Evolutionary conservation across 2,329 filamentous ascomycete species (phyloP).

Genomic region (Exophiala sp.): DNA sequence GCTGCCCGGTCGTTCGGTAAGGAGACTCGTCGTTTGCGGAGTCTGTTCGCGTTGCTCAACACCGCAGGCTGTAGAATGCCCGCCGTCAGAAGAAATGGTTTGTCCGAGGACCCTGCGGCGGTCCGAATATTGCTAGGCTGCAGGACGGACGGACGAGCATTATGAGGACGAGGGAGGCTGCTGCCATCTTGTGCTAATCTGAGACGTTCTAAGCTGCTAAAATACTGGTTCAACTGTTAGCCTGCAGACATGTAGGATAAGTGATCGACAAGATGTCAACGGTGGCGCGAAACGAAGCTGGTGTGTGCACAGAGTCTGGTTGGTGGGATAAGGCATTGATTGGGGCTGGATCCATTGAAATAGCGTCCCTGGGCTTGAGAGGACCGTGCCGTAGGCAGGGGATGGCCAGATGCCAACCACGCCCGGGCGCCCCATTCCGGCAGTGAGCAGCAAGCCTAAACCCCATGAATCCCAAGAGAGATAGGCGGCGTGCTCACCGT

Average conservation of each 20-base stretch:
- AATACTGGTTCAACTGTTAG: conserved; percentile 32
- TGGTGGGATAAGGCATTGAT: neutral
- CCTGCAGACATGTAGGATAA: conserved; percentile 18
- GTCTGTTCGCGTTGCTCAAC: conserved; percentile 9
- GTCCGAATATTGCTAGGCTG: conserved; percentile 8
- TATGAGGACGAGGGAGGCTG: conserved; percentile 13
- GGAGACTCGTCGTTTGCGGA: conserved; percentile 15
- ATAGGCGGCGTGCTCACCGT: neutral
- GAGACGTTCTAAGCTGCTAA: conserved; percentile 33
- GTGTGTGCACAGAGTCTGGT: neutral
- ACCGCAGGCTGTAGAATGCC: conserved; percentile 7
- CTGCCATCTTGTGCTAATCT: conserved; percentile 31
- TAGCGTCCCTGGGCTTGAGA: neutral
- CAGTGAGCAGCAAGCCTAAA: conserved; percentile 16
- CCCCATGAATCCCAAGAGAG: conserved; percentile 7
- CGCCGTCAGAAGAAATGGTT: conserved; percentile 6
- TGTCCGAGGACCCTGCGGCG: conserved; percentile 10
- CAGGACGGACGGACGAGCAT: conserved; percentile 13
- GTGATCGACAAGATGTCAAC: conserved; percentile 22
- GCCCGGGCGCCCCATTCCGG: conserved; percentile 2
- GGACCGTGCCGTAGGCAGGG: conserved; percentile 7
- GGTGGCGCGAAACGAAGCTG: conserved; percentile 2
- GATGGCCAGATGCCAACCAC: conserved; percentile 1
- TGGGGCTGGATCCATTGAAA: neutral
- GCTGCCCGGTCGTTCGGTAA: conserved; percentile 13